Percentiles rank a stretch among this genome's conserved stretches.
These are phyloP conservation scores for Plectosphaerella cucumerina DNA, from an alignment of 2,329 filamentous ascomycete species.

Conservation along the genomic window DNA sequence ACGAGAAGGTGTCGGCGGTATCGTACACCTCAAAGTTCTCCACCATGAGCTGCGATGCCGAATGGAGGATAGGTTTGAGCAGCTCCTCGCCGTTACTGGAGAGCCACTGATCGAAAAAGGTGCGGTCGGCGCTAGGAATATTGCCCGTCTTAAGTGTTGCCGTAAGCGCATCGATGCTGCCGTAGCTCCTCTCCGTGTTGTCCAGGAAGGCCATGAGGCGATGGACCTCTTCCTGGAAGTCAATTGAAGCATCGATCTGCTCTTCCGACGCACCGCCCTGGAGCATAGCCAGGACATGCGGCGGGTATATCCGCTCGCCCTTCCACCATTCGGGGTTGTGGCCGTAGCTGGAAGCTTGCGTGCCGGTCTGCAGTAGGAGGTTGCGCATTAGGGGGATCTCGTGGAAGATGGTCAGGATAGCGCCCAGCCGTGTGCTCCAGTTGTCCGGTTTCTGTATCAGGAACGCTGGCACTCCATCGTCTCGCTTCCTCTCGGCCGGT, in stretches of 20 bases:
- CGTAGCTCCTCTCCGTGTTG: conserved; percentile 55
- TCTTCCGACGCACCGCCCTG: conserved; percentile 23
- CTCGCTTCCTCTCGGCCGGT: conserved; percentile 41
- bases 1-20: conserved; percentile 32
- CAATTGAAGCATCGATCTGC: conserved; percentile 26
- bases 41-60: conserved; percentile 19
- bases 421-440: conserved; percentile 36
- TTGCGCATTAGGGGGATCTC: conserved; percentile 57
- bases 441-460: conserved; percentile 27
- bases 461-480: conserved; percentile 44
- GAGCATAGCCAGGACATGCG: conserved; percentile 29
- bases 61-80: conserved; percentile 25
- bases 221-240: conserved; percentile 52
- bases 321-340: conserved; percentile 59
- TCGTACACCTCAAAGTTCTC: conserved; percentile 20
- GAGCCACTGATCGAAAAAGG: conserved; percentile 39
- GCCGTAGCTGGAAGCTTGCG: conserved; percentile 44
- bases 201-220: conserved; percentile 62
- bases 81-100: conserved; percentile 10
- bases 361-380: conserved; percentile 41
- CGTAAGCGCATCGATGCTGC: conserved; percentile 45
- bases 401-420: conserved; percentile 54
- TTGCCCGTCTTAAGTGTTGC: conserved; percentile 28
- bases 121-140: background rate
- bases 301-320: conserved; percentile 44